Evolutionary conservation across 2,329 filamentous ascomycete genomes (phyloP).

Genomic region (Fusarium anguioides): DNA sequence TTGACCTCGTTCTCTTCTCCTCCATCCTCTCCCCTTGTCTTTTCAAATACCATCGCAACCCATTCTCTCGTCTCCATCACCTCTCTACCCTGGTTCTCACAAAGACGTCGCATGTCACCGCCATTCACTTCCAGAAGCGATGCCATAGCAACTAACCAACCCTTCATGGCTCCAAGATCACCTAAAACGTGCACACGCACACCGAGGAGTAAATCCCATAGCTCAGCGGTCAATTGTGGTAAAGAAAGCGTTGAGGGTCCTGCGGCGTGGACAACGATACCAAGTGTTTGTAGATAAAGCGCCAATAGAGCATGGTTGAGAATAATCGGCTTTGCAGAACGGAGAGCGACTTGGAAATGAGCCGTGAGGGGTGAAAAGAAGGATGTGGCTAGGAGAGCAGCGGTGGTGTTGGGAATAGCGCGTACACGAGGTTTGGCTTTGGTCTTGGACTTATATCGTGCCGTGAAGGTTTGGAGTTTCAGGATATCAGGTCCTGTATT

Average conservation of each 20-base stretch:
- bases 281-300: conserved; percentile 86
- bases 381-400: conserved; percentile 76
- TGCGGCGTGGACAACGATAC: conserved; percentile 82
- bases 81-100: conserved; percentile 78
- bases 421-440: conserved; percentile 57
- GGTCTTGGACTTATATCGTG: conserved; percentile 55
- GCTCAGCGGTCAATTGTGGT: conserved; percentile 82
- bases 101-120: conserved; percentile 76
- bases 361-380: conserved; percentile 91
- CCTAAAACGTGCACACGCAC: conserved; percentile 70
- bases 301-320: conserved; percentile 80
- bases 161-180: conserved; percentile 75
- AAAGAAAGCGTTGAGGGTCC: conserved; percentile 82
- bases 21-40: conserved; percentile 61
- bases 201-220: conserved; percentile 82
- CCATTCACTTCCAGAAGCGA: conserved; percentile 85
- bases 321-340: conserved; percentile 67
- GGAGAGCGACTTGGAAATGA: conserved; percentile 76
- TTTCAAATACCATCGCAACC: conserved; percentile 80
- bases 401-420: conserved; percentile 79
- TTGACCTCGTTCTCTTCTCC: conserved; percentile 82
- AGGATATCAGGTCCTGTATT: conserved; percentile 83
- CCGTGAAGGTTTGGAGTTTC: conserved; percentile 90
- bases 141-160: conserved; percentile 81
- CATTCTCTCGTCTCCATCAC: conserved; percentile 89